These are phyloP conservation scores for Mycena indigotica DNA, from an alignment of 768 basidiomycete genomes.

Conservation along the genomic window DNA sequence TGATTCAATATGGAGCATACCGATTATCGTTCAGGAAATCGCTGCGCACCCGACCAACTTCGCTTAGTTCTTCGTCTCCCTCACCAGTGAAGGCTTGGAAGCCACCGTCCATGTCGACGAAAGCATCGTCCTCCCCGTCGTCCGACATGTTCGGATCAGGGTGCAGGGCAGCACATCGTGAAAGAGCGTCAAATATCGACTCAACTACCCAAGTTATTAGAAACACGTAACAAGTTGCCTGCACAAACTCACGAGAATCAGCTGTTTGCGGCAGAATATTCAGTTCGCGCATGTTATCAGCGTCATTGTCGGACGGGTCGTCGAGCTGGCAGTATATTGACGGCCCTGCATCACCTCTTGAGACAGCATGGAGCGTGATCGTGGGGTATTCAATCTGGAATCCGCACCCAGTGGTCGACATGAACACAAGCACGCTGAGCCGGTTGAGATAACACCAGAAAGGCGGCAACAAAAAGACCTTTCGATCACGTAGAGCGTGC, in stretches of 20 bases:
- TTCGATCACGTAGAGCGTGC: conserved; percentile 83
- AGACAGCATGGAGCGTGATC: conserved; percentile 92
- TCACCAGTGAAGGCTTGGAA: conserved; percentile 61
- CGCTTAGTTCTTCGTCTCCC: conserved; percentile 73
- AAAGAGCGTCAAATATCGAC: conserved; percentile 83
- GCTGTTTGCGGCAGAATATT: conserved; percentile 67
- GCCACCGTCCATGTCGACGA: conserved; percentile 51
- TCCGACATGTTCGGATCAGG: conserved; percentile 64
- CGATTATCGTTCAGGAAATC: conserved; percentile 78
- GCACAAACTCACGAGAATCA: conserved; percentile 58
- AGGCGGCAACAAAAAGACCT: conserved; percentile 51
- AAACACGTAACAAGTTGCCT: too few species aligned
- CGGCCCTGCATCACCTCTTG: conserved; percentile 64
- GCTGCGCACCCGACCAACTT: conserved; percentile 93
- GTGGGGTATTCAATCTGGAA: conserved; percentile 87
- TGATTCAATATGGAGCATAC: conserved; percentile 82
- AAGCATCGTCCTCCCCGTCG: conserved; percentile 56
- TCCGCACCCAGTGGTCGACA: conserved; percentile 67
- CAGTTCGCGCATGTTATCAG: conserved; percentile 74
- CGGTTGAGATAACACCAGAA: conserved; percentile 1
- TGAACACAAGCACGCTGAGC: conserved; percentile 73
- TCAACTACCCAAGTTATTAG: too few species aligned
- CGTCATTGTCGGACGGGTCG: conserved; percentile 48
- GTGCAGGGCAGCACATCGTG: conserved; percentile 81
- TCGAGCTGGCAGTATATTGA: conserved; percentile 95